Evolutionary conservation across 345 rosid genomes (phyloP).

Genomic region (Carallia pectinifolia): DNA sequence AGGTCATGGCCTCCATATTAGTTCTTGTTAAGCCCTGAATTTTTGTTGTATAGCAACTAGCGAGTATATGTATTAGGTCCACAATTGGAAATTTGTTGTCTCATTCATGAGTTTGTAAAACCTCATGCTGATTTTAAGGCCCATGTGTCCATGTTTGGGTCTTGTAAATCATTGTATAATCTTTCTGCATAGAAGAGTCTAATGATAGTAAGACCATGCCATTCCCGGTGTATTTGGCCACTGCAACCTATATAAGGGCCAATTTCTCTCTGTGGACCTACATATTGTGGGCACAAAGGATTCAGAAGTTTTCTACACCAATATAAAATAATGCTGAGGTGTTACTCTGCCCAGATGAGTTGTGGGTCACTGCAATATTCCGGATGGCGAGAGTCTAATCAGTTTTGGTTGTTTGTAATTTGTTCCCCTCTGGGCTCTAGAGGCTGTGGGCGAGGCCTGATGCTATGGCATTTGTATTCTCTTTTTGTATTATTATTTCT

Average conservation of each 20-base stretch:
- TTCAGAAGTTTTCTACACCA: background rate
- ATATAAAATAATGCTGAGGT: constrained; percentile 8
- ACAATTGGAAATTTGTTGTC: constrained; percentile 24
- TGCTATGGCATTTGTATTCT: background rate
- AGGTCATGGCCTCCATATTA: background rate
- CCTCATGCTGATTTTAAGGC: constrained; percentile 28
- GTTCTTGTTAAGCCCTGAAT: constrained; percentile 19
- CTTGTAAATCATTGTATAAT: constrained; percentile 25
- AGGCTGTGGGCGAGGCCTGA: background rate
- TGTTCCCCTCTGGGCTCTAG: too few species aligned
- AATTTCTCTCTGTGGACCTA: background rate
- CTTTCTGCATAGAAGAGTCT: constrained; percentile 13
- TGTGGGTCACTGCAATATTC: constrained; percentile 16
- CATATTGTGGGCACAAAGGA: constrained; percentile 3
- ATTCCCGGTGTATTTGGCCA: constrained; percentile 22
- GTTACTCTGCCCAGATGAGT: background rate
- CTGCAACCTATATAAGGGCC: constrained; percentile 20
- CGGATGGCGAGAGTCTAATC: constrained; percentile 7
- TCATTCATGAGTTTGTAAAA: constrained; percentile 24
- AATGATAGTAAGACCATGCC: constrained; percentile 8
- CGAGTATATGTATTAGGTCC: constrained; percentile 27
- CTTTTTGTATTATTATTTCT: background rate
- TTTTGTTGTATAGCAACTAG: constrained; percentile 23
- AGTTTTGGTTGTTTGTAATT: constrained; percentile 4
- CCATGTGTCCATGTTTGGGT: constrained; percentile 7